Evolutionary conservation across 2,329 filamentous ascomycete genomes (phyloP).

Genomic region (Talaromyces sp.): DNA sequence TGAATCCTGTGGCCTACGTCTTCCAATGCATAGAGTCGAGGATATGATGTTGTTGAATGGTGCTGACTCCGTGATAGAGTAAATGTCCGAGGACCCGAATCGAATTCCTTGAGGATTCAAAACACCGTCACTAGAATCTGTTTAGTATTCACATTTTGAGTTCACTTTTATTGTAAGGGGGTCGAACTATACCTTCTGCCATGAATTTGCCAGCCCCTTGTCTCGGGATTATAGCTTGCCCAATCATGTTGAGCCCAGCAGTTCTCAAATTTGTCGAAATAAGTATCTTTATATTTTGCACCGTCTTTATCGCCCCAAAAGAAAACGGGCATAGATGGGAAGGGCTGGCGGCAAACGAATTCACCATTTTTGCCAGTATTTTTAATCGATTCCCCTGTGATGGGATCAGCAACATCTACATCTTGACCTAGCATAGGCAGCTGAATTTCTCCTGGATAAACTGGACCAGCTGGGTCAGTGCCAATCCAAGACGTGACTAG

Average conservation of each 20-base stretch:
- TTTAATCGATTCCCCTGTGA: conserved; percentile 37
- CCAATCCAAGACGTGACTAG: conserved; percentile 48
- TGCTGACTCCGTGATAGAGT: conserved; percentile 50
- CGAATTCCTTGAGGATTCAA: conserved; percentile 53
- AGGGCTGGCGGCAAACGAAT: conserved; percentile 49
- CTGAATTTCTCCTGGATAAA: conserved; percentile 52
- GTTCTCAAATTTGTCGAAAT: conserved; percentile 50
- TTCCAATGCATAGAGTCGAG: conserved; percentile 17
- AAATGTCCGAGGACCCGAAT: conserved; percentile 52
- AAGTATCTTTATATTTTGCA: conserved; percentile 47
- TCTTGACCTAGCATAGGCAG: conserved; percentile 50
- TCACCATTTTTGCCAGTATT: conserved; percentile 39
- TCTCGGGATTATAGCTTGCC: conserved; percentile 46
- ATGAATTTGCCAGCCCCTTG: conserved; percentile 47
- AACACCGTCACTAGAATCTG: conserved; percentile 43
- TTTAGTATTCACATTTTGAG: not conserved
- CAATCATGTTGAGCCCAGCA: conserved; percentile 50
- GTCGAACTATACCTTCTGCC: conserved; percentile 38
- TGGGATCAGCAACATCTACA: conserved; percentile 49
- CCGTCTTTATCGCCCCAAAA: conserved; percentile 49
- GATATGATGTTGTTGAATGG: conserved; percentile 33
- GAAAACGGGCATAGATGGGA: conserved; percentile 51
- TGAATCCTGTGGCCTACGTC: conserved; percentile 9
- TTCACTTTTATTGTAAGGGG: not conserved
- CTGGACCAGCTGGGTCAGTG: conserved; percentile 46